phyloP scores from a whole-genome alignment of 495 filamentous ascomycete genomes.

The Cairneyella variabilis region DNA sequence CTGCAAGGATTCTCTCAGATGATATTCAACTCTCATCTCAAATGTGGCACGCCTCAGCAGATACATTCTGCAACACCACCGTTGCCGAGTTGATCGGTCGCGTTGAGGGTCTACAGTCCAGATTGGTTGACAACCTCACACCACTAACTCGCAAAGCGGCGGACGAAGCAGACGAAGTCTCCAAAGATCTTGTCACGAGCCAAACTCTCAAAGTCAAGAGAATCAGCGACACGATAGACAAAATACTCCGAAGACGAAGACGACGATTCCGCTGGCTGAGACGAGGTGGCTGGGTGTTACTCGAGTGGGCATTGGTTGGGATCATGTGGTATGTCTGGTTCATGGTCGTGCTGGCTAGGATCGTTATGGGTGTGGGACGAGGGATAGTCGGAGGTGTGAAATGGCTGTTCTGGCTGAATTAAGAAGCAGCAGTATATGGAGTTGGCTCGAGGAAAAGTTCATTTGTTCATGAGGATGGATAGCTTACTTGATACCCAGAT shows the following conservation, averaged over 20 bases:
- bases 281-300: constrained; percentile 60
- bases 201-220: constrained; percentile 74
- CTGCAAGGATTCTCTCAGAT: constrained; percentile 56
- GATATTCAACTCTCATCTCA: constrained; percentile 24
- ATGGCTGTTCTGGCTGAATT: constrained; percentile 77
- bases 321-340: constrained; percentile 85
- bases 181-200: constrained; percentile 66
- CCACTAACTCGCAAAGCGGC: constrained; percentile 59
- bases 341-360: constrained; percentile 64
- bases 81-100: constrained; percentile 41
- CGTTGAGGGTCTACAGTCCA: constrained; percentile 45
- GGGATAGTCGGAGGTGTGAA: constrained; percentile 52
- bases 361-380: constrained; percentile 55
- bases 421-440: neutral
- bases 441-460: too few relatives aligned
- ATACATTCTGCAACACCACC: constrained; percentile 43
- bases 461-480: neutral
- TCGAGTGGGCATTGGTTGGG: constrained; percentile 77
- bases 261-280: constrained; percentile 70
- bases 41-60: constrained; percentile 24
- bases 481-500: constrained; percentile 4
- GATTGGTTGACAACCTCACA: constrained; percentile 52
- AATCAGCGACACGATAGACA: constrained; percentile 72
- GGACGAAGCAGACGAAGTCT: constrained; percentile 74
- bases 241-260: constrained; percentile 61